Evolutionary conservation across 179 eudicot species (phyloP), one percentile per base, ranked within the genome.

Genomic region (Amaranthus tricolor): DNA sequence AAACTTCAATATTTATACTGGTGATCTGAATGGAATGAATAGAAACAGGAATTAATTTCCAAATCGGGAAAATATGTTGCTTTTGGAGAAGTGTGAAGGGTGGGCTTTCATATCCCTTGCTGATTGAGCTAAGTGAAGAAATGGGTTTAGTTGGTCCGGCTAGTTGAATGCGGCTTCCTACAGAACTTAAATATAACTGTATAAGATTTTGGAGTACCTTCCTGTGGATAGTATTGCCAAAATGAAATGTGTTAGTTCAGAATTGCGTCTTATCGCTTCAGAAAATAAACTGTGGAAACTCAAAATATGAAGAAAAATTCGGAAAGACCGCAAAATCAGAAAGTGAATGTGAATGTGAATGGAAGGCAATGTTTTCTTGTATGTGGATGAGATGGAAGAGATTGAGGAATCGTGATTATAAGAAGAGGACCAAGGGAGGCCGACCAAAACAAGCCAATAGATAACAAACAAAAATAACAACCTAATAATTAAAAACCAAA

Each of bases 41-140:
- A 80, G 58, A 11, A 47, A 65, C 44, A 52, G 59, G 16, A 62
- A 75, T 64, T n/a, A 77, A 8, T 73, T 66, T 64, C 86, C 87
- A 2, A 89, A 84, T 70, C 84, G 45, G 44, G 94, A 90, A 59
- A 88, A 90, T 61, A 90, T 93, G 50, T 88, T 84, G 54, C n/a
- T 93, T 95, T 74, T 93, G 95, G 97, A 89, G 83, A 79, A 82
- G 60, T 51, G 87, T 95, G 19, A 95, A 95, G 75, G 99, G 89
- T 58, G 87, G 85, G 31, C 86, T 95, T 57, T 84, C 92, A 0
- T 80, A 93, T 71, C 98, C 99, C 5, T 85, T 95, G 48, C 71
- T 91, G 20, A 89, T 89, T n/a, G 92, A 91, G 71, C 81, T 91
- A 40, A 88, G 97, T 70, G 98, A 93, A 50, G 79, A 81, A 50